Evolutionary conservation across 2,329 filamentous ascomycete species (phyloP), one percentile per base, ranked within the genome.

Genomic region (Rutstroemia sp.): DNA sequence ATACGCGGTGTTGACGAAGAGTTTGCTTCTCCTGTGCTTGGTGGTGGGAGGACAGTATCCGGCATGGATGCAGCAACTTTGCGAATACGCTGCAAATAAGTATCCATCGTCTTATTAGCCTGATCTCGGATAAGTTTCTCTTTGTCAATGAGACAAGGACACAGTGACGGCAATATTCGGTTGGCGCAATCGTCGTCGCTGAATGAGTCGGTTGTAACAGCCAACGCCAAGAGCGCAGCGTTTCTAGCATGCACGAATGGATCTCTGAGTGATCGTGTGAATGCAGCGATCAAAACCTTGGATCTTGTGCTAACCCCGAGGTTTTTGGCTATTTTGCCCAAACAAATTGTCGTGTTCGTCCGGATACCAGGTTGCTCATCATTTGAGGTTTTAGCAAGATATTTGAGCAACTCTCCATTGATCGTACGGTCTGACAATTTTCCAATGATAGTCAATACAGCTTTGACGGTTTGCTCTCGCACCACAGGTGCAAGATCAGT

Each of bases 301-400:
- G 88, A 80, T 60, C 94, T 81, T 3, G 88, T 90, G 62, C 88
- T 78, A 1, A 81, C 77, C 1, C 90, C 90, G 1, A 99, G 77
- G 65, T 95, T 88, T 65, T 90, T 92, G 14, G 94, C 92, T 64
- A 99, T 96, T 68, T 96, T 97, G 21, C 94, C 94, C 0, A 99
- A 75, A 69, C 92, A 97, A 56, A 99, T 99, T 1, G 94, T 99
- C 0, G 94, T 99, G 70, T 99, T 99, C 8, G 94, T 99, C 60
- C 94, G 83, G 62, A 99, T 99, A 0, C 94, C 94, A 1, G 94
- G 91, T 67, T 99, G 92, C 66, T 97, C 94, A 61, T 99, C 94
- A 65, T 97, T 99, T 47, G 94, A 91, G 1, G 92, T 96, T 71
- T 95, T 96, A 45, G 94, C 94, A 27, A 99, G 79, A 67, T 95